Evolutionary conservation across 805 yeast genomes (phyloP), one percentile per base, ranked within the genome.

Genomic region (Crinitomyces ghanaensis): DNA sequence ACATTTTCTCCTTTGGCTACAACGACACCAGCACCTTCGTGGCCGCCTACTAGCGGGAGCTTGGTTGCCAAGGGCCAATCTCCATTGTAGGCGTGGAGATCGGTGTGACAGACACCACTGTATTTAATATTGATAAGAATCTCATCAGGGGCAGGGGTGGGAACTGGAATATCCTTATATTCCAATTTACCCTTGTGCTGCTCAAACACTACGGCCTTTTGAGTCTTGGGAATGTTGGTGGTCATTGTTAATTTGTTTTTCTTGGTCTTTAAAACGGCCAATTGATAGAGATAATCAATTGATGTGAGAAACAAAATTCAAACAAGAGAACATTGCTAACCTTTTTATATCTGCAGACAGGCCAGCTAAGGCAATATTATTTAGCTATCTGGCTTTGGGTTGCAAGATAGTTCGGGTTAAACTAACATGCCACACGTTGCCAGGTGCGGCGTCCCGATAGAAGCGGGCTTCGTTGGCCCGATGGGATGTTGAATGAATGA

Each of bases 21-120:
- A 44, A 81, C 91, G 33, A 71, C 70, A 55, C 93, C 93, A 19
- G 88, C 86, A 62, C 91, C 93, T 62, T 81, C 93, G 62, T 81
- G 93, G 48, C 93, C 93, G 43, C 91, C 91, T 31, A 80, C 85
- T 46, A 79, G 63, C 16, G 91, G 88, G 40, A 77, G 65, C 54
- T 76, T 77, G 44, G 77, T 71, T 43, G 62, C 71, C 57, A 78
- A 65, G 33, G 93, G 91, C 93, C 93, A 83, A 63, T 84, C 94
- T 52, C 93, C 93, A 56, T 79, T 73, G 86, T 91, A 81, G 36
- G 93, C 93, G 65, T 84, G 95, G 57, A 84, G 70, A 55, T 83
- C 95, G 23, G 94, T 82, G 68, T 85, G 95, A 63, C 95, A 83
- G 37, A 83, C 93, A 61, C 95, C 95, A 18, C 93, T 74, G 68